Evolutionary conservation across 805 yeast genomes (phyloP).

Genomic region (Candida tallmaniae): DNA sequence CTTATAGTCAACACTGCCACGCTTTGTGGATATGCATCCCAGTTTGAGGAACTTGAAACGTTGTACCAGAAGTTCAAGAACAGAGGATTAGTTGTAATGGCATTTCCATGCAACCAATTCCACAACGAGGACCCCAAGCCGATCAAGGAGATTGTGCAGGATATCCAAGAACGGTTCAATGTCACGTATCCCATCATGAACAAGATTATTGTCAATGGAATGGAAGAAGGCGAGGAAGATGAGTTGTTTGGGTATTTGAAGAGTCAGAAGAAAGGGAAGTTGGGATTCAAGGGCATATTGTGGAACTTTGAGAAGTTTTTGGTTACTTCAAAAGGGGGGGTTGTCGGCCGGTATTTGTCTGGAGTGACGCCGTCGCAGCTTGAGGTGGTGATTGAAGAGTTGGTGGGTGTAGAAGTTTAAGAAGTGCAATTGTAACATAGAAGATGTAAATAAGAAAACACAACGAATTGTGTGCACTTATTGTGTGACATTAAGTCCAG

Average conservation of each 20-base stretch:
- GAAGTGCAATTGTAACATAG: too few relatives aligned
- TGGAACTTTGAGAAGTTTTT: conserved; percentile 83
- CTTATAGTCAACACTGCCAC: conserved; percentile 85
- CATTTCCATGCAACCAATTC: conserved; percentile 91
- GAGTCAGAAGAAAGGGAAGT: conserved; percentile 17
- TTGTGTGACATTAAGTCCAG: too few relatives aligned
- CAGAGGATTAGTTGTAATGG: conserved; percentile 63
- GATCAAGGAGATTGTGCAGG: conserved; percentile 29
- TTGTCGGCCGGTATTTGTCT: conserved; percentile 59
- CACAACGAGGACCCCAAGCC: conserved; percentile 74
- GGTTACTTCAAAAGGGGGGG: conserved; percentile 53
- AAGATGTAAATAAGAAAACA: too few relatives aligned
- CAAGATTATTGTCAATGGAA: conserved; percentile 36
- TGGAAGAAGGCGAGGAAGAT: conserved; percentile 16
- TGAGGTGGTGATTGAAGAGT: conserved; percentile 25
- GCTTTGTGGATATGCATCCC: conserved; percentile 73
- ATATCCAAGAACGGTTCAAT: conserved; percentile 19
- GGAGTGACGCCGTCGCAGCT: conserved; percentile 58
- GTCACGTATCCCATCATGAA: conserved; percentile 37
- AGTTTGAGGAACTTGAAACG: conserved; percentile 66
- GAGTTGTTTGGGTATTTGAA: conserved; percentile 27
- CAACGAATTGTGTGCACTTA: too few relatives aligned
- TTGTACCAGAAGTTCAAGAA: conserved; percentile 62
- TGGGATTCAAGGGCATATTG: conserved; percentile 46
- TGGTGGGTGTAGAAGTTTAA: too few relatives aligned